Base-by-base conservation (phyloP, 2,329 filamentous ascomycete genomes). In the Epichloe gansuensis region DNA sequence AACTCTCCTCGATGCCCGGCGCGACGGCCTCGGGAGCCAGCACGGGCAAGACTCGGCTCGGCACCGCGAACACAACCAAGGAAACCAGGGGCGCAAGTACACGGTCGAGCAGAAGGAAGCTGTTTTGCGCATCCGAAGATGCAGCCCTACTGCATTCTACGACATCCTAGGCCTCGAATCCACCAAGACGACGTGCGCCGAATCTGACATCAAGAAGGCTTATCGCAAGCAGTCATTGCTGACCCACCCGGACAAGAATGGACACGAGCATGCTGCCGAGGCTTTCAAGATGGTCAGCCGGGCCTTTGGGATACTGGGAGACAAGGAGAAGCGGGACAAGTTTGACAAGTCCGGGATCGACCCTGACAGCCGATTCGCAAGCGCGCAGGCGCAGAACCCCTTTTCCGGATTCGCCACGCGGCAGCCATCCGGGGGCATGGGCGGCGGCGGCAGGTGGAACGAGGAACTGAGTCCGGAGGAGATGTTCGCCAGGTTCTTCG, bases 211-310 rank as follows among this genome's bases (percentile, higher is more conserved):
- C 66, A 98, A 97, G 70, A 97, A 97, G 75, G 91, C 93, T 6
- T 98, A 98, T 72, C 82, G 91, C 64, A 97, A 95, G 72, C 78
- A 94, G 67, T 93, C 87, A 66, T 74, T 98, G 63, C 77, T 97
- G 64, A 98, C 93, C 55, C 93, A 98, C 75, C 93, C 93, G 57
- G 93, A 98, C 75, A 98, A 98, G 76, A 98, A 98, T 76, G 91
- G 91, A 49, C 91, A 96, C 67, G 85, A 91, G 39, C 83, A 94
- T 55, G 91, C 93, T 52, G 93, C 96, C 67, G 93, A 98, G 73
- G 93, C 93, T 35, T 98, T 98, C 75, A 98, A 98, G 75, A 87
- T 96, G 87, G 90, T 98, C 25, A 87, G 88, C 63, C 80, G 89
- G 61, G 93, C 93, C 15, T 98, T 98, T 67, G 87, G 94, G 61